Evolutionary conservation across 169 alveolate genomes (phyloP).

Genomic region (Plasmodium chabaudi): DNA sequence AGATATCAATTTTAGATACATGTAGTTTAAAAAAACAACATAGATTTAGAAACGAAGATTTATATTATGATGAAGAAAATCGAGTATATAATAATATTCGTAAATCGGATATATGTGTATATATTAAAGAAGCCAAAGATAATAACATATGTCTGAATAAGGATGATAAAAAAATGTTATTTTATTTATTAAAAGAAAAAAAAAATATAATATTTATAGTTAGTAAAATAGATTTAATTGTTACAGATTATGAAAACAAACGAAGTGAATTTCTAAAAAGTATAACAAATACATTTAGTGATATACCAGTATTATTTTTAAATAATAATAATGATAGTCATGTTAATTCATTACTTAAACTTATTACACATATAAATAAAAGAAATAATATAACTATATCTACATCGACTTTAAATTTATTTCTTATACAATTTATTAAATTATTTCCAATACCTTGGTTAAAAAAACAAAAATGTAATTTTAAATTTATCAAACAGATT

Average conservation of each 20-base stretch:
- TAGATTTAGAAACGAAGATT: slow-evolving; percentile 46
- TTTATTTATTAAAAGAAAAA: slow-evolving; percentile 50
- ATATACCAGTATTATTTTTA: slow-evolving; percentile 41
- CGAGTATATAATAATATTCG: slow-evolving; percentile 42
- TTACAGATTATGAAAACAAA: slow-evolving; percentile 41
- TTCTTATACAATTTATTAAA: slow-evolving; percentile 31
- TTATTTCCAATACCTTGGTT: slow-evolving; percentile 67
- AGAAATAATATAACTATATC: slow-evolving; percentile 34
- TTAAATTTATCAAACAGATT: slow-evolving; percentile 57
- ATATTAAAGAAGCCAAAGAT: slow-evolving; percentile 61
- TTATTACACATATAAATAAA: slow-evolving; percentile 26
- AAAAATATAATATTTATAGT: slow-evolving; percentile 46
- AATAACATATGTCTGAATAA: slow-evolving; percentile 30
- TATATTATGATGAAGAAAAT: slow-evolving; percentile 7
- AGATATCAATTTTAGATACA: slow-evolving; percentile 43
- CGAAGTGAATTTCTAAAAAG: slow-evolving; percentile 34
- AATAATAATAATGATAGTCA: slow-evolving; percentile 42
- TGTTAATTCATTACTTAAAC: slow-evolving; percentile 21
- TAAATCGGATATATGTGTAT: slow-evolving; percentile 48
- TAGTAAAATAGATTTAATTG: slow-evolving; percentile 32
- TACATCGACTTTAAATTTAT: slow-evolving; percentile 42
- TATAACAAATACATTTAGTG: slow-evolving; percentile 21
- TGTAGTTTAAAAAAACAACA: slow-evolving; percentile 68
- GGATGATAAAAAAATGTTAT: slow-evolving; percentile 60
- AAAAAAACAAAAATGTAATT: slow-evolving; percentile 51